phyloP scores from a whole-genome alignment of 441 rosid species.

The Pelargonium fulgidum region DNA sequence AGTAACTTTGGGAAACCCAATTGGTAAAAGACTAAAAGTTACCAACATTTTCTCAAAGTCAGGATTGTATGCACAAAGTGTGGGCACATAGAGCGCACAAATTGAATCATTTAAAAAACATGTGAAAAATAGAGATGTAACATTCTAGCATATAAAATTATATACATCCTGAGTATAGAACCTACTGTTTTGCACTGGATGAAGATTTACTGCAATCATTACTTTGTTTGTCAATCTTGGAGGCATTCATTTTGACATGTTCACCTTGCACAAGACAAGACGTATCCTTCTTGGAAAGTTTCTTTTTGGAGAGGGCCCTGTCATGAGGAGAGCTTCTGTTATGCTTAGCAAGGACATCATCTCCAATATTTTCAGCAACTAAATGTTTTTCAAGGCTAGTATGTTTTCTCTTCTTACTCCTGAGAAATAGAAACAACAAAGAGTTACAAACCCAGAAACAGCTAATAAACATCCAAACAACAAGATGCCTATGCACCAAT shows the following conservation, averaged over 20 bases:
- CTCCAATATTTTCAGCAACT: slow-evolving; percentile 24
- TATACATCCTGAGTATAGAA: slow-evolving; percentile 11
- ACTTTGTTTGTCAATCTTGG: slow-evolving; percentile 28
- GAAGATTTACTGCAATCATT: slow-evolving; percentile 18
- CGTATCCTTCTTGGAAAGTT: slow-evolving; percentile 25
- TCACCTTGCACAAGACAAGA: slow-evolving; percentile 22
- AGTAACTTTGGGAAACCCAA: neutral
- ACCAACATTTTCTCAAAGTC: neutral
- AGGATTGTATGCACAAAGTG: neutral
- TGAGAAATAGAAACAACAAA: slow-evolving; percentile 22
- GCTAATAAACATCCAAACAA: neutral
- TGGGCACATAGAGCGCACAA: neutral
- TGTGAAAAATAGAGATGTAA: neutral
- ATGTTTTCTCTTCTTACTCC: slow-evolving; percentile 63
- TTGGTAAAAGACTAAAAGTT: neutral
- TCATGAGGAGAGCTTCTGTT: slow-evolving; percentile 22
- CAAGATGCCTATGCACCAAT: neutral
- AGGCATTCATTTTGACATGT: slow-evolving; percentile 20
- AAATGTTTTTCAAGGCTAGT: slow-evolving; percentile 34
- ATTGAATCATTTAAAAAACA: neutral
- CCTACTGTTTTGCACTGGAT: slow-evolving; percentile 27
- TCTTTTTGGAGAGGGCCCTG: slow-evolving; percentile 5
- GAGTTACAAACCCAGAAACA: slow-evolving; percentile 1
- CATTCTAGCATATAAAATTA: neutral
- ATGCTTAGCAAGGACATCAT: slow-evolving; percentile 23